A percentile compares a stretch with the other conserved stretches of the same genome.
Conservation (phyloP, 225 moss, liverwort and hornwort species). For the Neckera pumila region DNA sequence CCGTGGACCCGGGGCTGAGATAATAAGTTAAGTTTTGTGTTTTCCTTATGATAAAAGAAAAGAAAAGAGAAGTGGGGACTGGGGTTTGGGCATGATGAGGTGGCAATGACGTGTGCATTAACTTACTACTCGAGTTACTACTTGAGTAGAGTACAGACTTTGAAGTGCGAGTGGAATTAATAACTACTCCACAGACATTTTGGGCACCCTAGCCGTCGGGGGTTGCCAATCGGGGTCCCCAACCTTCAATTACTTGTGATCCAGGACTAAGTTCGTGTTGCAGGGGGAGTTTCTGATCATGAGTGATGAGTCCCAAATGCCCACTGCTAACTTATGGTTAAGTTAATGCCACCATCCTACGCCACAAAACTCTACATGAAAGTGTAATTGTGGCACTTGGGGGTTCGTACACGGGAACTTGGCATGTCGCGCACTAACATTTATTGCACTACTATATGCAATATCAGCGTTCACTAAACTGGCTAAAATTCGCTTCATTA, state of each 20-base stretch:
- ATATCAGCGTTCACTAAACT: too few relatives aligned
- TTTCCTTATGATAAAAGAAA: not conserved
- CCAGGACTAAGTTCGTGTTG: not conserved
- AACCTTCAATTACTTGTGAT: not conserved
- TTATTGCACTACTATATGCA: too few relatives aligned
- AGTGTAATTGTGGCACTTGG: not conserved
- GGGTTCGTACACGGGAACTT: not conserved
- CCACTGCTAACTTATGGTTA: not conserved
- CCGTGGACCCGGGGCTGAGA: too few relatives aligned
- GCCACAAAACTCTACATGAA: not conserved
- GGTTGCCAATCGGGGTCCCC: too few relatives aligned
- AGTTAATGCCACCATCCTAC: not conserved
- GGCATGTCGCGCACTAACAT: fast-evolving
- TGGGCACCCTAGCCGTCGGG: not conserved
- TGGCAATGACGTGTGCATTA: not conserved
- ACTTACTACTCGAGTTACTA: not conserved
- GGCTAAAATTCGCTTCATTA: too few relatives aligned
- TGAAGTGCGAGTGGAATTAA: not conserved
- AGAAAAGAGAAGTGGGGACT: too few relatives aligned
- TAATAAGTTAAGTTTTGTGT: not conserved
- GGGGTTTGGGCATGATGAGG: not conserved
- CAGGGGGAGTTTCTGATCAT: not conserved
- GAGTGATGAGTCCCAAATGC: not conserved
- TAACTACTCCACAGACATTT: not conserved
- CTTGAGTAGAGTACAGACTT: not conserved